Conservation (phyloP, 2,329 filamentous ascomycete genomes). For the Apiospora malaysiana region DNA sequence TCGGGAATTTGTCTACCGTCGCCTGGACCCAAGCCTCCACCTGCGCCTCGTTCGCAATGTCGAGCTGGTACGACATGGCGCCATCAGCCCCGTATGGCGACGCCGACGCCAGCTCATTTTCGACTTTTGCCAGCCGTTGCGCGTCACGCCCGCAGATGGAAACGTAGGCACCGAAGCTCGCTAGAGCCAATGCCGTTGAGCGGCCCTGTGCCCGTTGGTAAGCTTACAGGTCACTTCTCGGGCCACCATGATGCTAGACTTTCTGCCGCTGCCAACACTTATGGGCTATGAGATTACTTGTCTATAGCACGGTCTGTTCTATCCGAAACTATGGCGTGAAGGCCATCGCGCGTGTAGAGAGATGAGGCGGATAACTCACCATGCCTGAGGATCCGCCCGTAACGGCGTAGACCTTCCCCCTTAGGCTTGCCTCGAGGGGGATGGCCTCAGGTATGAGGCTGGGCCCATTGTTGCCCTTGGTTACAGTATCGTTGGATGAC, state of each 20-base stretch:
- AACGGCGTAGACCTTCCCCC: constrained; percentile 17
- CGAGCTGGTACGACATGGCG: constrained; percentile 9
- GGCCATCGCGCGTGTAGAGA: not conserved
- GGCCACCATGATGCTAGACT: not conserved
- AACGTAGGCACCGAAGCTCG: constrained; percentile 7
- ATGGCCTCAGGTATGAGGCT: not conserved
- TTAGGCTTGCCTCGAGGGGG: constrained; percentile 3
- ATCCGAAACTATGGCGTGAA: not conserved
- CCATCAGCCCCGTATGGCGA: not conserved
- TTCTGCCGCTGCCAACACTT: not conserved
- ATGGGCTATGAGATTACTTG: not conserved
- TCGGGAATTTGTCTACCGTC: constrained; percentile 37
- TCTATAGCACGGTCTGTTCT: not conserved
- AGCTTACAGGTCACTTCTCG: not conserved
- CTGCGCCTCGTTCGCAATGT: constrained; percentile 19
- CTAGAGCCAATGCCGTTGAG: constrained; percentile 11
- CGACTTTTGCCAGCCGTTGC: not conserved
- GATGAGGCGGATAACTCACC: not conserved
- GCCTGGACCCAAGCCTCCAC: constrained; percentile 23
- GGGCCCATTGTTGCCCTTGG: not conserved
- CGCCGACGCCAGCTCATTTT: not conserved
- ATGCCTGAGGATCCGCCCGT: constrained; percentile 10
- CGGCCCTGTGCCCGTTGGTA: not conserved
- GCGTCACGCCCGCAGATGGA: constrained; percentile 16
- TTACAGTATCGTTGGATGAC: not conserved